Percentiles rank a stretch among this genome's conserved stretches.
phyloP scores from a whole-genome alignment of 306 rosid genomes.

The Senna siamea region DNA sequence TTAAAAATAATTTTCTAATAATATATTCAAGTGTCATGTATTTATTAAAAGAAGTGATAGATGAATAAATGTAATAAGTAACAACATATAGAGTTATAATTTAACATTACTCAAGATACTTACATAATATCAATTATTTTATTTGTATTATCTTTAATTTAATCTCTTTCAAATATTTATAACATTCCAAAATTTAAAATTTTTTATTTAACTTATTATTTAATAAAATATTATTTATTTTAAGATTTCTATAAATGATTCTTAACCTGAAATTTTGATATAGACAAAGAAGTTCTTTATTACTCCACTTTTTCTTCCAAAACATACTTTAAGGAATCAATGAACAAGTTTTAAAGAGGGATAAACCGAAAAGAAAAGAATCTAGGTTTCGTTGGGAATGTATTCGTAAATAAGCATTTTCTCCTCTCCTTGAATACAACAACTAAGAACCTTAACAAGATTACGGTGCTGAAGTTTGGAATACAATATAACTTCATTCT shows the following conservation, averaged over 20 bases:
- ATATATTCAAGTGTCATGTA: slow-evolving; percentile 41
- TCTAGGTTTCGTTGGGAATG: too few relatives aligned
- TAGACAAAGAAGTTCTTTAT: slow-evolving; percentile 23
- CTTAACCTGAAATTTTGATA: slow-evolving; percentile 36
- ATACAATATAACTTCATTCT: too few relatives aligned
- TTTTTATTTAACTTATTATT: slow-evolving; percentile 17
- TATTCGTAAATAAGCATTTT: too few relatives aligned
- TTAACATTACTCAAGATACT: not conserved
- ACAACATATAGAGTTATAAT: not conserved
- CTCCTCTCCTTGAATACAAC: too few relatives aligned
- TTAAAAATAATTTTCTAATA: too few relatives aligned
- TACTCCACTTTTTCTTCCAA: slow-evolving; percentile 1
- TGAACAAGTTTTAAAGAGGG: not conserved
- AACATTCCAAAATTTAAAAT: slow-evolving; percentile 37
- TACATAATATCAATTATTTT: slow-evolving; percentile 31
- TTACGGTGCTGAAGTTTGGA: too few relatives aligned
- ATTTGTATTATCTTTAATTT: slow-evolving; percentile 14
- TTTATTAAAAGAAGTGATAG: slow-evolving; percentile 1
- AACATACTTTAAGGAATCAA: not conserved
- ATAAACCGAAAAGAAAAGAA: slow-evolving; percentile 30
- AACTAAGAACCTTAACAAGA: too few relatives aligned
- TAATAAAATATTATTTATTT: slow-evolving; percentile 27
- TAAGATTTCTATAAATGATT: slow-evolving; percentile 25
- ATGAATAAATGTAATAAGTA: too few relatives aligned
- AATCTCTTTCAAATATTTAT: slow-evolving; percentile 23